Conservation (phyloP, 2,329 filamentous ascomycete species). For the Hymenoscyphus repandus region DNA sequence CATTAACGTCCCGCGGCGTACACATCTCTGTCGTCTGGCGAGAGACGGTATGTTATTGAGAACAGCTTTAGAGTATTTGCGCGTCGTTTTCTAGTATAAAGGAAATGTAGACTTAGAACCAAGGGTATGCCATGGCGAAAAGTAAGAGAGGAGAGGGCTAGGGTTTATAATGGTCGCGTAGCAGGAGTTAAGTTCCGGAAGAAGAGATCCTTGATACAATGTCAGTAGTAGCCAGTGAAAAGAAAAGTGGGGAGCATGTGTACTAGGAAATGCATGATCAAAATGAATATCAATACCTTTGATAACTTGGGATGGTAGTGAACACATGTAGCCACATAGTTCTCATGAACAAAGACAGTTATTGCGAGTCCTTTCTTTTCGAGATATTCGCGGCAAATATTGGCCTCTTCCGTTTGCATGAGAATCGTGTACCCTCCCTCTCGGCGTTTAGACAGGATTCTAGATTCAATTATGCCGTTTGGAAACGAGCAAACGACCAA, state of each 20-base stretch:
- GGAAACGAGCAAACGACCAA: slow-evolving; percentile 35
- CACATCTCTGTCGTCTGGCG: slow-evolving; percentile 33
- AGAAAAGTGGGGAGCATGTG: neutral
- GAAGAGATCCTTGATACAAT: slow-evolving; percentile 11
- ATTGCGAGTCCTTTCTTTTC: slow-evolving; percentile 32
- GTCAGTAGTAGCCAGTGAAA: neutral
- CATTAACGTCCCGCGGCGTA: slow-evolving; percentile 36
- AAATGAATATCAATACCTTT: neutral
- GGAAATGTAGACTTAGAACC: slow-evolving; percentile 30
- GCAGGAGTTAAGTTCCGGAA: slow-evolving; percentile 21
- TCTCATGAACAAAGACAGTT: slow-evolving; percentile 35
- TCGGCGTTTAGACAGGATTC: slow-evolving; percentile 37
- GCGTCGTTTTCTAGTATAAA: slow-evolving; percentile 35
- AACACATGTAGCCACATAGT: slow-evolving; percentile 32
- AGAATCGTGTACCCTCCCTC: slow-evolving; percentile 45
- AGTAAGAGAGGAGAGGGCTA: slow-evolving; percentile 33
- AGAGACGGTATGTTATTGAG: slow-evolving; percentile 34
- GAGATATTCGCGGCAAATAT: slow-evolving; percentile 33
- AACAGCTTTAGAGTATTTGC: slow-evolving; percentile 32
- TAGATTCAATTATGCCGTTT: slow-evolving; percentile 35
- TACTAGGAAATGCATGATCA: neutral
- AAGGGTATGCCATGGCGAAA: slow-evolving; percentile 41
- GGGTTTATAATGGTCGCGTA: slow-evolving; percentile 13
- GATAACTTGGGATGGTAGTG: slow-evolving; percentile 39
- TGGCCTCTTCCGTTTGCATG: slow-evolving; percentile 40